Base-by-base conservation (phyloP, 2,329 filamentous ascomycete species). In the Lecanicillium sp. region DNA sequence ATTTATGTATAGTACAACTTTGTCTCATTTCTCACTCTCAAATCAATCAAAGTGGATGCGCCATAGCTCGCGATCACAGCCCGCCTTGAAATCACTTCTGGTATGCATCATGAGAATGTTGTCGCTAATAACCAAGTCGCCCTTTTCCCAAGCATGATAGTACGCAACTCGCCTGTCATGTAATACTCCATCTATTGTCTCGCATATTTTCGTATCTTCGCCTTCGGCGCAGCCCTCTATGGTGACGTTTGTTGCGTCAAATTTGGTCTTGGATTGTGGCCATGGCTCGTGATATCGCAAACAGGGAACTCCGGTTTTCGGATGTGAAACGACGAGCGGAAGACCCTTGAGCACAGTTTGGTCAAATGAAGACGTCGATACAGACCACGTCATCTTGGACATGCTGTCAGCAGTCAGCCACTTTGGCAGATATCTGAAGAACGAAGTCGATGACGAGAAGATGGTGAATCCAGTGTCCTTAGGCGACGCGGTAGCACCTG, bases 211-310 rank as follows among this genome's bases (percentile, higher is more conserved):
- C 0, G 47, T 41, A 28, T 59, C 56, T n/a, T 63, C 58, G 0
- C 51, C 17, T 5, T 47, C 38, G 9, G 45, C 36, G 2, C 51
- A 56, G 1, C 51, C 56, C 17, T 71, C 68, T 16, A 73, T 65
- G 0, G 47, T 53, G 0, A 71, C 57, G 5, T 60, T 45, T 0
- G 64, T 70, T 2, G 67, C 61, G 7, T 69, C 65, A 32, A 73
- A 75, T 12, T 55, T 57, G 0, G 73, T 75, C 51, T 66, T 70
- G n/a, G 55, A 59, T 32, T 65, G 57, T 0, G 68, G 67, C 71
- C 71, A 75, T 0, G 69, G 68, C 45, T 76, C 68, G 42, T 75
- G 71, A 48, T 69, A 78, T 16, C 71, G 64, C 5, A 78, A 47
- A 45, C 72, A 76, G 0, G 68, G 64, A 11, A 58, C 54, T 0